Base-by-base conservation (phyloP, 2,329 filamentous ascomycete genomes). In the Raffaelea ambrosiae region DNA sequence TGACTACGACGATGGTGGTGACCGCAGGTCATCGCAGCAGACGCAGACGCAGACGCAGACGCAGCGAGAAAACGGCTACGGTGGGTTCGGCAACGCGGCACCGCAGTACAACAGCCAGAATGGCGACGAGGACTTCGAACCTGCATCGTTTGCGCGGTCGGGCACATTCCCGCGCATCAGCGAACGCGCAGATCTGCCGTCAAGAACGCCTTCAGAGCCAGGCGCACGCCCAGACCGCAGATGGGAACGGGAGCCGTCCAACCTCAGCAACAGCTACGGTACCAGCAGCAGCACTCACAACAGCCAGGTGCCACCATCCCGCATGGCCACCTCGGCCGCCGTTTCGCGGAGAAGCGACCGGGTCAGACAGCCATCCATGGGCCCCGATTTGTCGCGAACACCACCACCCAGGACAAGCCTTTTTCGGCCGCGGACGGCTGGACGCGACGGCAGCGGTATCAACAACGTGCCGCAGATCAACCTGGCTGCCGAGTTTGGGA, bases 401-500 rank as follows among this genome's bases (percentile, higher is more conserved):
- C 76, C 76, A 3, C 76, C 76, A 2, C 76, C 76, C 7, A 69
- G 74, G 14, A 74, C 66, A 21, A 75, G 70, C 47, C 56, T 73
- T 9, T 59, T 76, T 23, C 68, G 65, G 3, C 67, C 70, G 1
- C 63, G 53, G 33, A 71, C 65, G 19, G 58, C 62, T n/a, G 62
- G 61, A 19, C 64, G 64, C 13, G 65, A 65, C 41, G 59, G 57
- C 2, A 63, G 58, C 52, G 31, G n/a, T 23, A 31, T 26, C 48
- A 22, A 26, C 45, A 21, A 23, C 40, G 49, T 57, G 7, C 68
- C 72, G 3, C 63, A 61, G 3, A 69, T 82, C 39, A 77, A 83
- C 55, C 66, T 82, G 8, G 76, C 73, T 2, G 72, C 69, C 29
- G 79, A 82, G 49, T 83, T 83, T 54, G 79, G 79, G 11, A 61